Evolutionary conservation across 2,329 filamentous ascomycete genomes (phyloP).

Genomic region (Colletotrichum theobromicola): DNA sequence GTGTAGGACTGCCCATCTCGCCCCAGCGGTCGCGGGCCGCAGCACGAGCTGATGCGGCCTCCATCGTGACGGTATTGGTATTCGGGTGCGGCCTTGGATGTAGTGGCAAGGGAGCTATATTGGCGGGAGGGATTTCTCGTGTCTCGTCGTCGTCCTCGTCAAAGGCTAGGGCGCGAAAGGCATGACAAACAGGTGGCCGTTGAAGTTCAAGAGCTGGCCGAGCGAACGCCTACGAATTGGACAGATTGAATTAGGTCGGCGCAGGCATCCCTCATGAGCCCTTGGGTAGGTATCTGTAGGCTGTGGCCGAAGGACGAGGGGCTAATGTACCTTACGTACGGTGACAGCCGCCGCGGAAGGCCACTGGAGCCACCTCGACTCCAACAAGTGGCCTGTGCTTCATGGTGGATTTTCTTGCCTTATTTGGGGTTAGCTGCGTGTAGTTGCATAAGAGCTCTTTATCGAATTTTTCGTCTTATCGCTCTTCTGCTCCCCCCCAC

Average conservation of each 20-base stretch:
- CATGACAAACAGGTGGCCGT: neutral
- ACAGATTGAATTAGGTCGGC: slow-evolving; percentile 21
- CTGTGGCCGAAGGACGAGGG: slow-evolving; percentile 21
- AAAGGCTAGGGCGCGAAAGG: neutral
- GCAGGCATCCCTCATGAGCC: slow-evolving; percentile 21
- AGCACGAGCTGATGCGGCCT: slow-evolving; percentile 94
- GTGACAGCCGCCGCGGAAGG: slow-evolving; percentile 11
- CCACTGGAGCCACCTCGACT: slow-evolving; percentile 6
- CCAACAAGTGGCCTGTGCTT: slow-evolving; percentile 13
- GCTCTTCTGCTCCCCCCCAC: neutral
- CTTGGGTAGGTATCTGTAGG: neutral
- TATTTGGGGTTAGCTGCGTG: neutral
- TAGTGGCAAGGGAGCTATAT: slow-evolving; percentile 19
- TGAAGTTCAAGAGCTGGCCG: slow-evolving; percentile 5
- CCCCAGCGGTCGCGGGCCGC: slow-evolving; percentile 94
- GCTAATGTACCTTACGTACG: neutral
- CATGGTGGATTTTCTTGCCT: neutral
- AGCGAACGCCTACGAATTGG: slow-evolving; percentile 15
- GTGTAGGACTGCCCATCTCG: slow-evolving; percentile 77
- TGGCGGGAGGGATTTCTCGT: slow-evolving; percentile 17
- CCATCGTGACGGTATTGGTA: slow-evolving; percentile 61
- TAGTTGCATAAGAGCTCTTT: slow-evolving; percentile 3
- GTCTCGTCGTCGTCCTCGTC: neutral
- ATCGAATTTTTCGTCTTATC: slow-evolving; percentile 1
- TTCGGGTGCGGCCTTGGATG: slow-evolving; percentile 1